Evolutionary conservation across 257 asterid species (phyloP), one percentile per base, ranked within the genome.

Genomic region (Coffea eugenioides): DNA sequence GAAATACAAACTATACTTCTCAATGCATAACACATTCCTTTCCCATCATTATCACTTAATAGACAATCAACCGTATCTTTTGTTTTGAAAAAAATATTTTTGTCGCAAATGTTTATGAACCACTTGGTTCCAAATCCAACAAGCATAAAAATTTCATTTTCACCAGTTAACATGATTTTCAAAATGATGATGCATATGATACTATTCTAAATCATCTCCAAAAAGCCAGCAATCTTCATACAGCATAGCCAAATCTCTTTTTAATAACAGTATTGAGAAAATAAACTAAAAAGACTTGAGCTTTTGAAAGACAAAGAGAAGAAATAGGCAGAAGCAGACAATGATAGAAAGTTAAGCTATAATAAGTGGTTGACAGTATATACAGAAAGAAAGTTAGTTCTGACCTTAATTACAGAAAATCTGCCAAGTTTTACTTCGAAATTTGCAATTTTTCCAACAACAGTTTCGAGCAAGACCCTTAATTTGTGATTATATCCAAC

Each of bases 371-470:
- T 71, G 52, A 64, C 21, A 76, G 62, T 54, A 82, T 57, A 62
- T 75, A 69, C 73, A 54, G 34, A 39, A 45, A 78, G 74, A 79
- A 6, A 80, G 84, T 76, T 18, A 66, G 78, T 62, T 14, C 80
- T 83, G 80, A 95, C 99, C 98, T 96, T 91, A 85, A 96, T 92
- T 67, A 96, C 98, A 80, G 92, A 87, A 81, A 96, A 96, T 61
- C 99, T 90, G 73, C 94, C 98, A n/a, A 88, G 91, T 84, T 91
- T 96, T 61, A 94, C 99, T 92, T 96, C 95, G 76, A 96, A 96
- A 1, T 84, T 87, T 45, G 94, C 96, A 34, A 96, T 90, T 80
- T 78, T 90, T 71, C 88, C 83, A 80, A 91, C 77, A 73, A 96
- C 97, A 14, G 97, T 93, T 80, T 94, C 92, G 84, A 96, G 90